Percentiles rank a stretch among this genome's conserved stretches.
These are phyloP conservation scores for Haplosporangium sp. DNA, from an alignment of 371 early-diverging fungal species.

Conservation along the genomic window DNA sequence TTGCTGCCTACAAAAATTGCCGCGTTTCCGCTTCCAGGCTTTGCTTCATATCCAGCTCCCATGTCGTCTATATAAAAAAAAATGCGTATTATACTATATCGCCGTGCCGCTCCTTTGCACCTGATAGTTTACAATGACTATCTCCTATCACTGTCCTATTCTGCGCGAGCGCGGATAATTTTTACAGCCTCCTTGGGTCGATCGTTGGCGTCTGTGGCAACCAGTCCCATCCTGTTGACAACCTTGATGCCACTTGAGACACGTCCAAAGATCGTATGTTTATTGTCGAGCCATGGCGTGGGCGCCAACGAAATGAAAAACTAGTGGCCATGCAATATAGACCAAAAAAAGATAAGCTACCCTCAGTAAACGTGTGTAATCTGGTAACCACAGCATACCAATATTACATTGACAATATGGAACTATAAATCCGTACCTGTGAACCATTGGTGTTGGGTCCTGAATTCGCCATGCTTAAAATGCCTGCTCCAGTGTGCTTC, in stretches of 20 bases:
- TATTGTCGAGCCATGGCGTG: constrained; percentile 83
- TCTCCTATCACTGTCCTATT: constrained; percentile 10
- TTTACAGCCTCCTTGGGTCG: constrained; percentile 58
- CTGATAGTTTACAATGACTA: too few species aligned
- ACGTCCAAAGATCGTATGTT: constrained; percentile 81
- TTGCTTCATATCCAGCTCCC: too few species aligned
- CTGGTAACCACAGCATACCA: neutral
- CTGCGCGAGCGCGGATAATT: constrained; percentile 54
- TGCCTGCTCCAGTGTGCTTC: constrained; percentile 85
- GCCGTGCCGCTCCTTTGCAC: neutral
- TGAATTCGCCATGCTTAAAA: constrained; percentile 88
- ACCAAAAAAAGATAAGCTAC: neutral
- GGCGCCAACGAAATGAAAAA: constrained; percentile 77
- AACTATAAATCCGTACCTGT: constrained; percentile 59
- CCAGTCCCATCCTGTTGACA: constrained; percentile 77
- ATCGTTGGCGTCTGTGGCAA: constrained; percentile 71
- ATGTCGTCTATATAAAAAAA: neutral
- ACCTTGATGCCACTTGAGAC: constrained; percentile 75
- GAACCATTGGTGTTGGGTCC: constrained; percentile 90
- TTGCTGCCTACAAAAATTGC: too few species aligned
- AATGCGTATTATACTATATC: too few species aligned
- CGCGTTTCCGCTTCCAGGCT: too few species aligned
- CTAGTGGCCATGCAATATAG: constrained; percentile 26
- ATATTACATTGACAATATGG: neutral
- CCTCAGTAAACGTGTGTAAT: too few species aligned